These are phyloP conservation scores for Abrus pulchellus DNA, from an alignment of 306 rosid species.

Conservation along the genomic window DNA sequence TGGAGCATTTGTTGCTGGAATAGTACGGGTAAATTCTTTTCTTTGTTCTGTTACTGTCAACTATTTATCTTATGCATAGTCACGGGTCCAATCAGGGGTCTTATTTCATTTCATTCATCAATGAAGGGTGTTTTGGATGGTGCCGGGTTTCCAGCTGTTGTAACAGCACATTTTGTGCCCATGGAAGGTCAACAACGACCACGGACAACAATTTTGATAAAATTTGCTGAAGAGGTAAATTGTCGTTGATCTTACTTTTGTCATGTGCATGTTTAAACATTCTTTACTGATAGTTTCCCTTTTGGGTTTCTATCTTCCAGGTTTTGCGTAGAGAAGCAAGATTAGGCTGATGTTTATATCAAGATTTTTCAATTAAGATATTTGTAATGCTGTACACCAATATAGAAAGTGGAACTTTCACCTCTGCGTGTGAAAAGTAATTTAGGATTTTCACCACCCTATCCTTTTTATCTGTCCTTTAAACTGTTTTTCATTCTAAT, in stretches of 20 bases:
- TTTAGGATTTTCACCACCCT: conserved; percentile 35
- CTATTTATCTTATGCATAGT: conserved; percentile 37
- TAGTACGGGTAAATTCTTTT: conserved; percentile 79
- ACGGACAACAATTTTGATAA: conserved; percentile 94
- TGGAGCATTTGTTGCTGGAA: conserved; percentile 98
- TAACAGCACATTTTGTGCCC: conserved; percentile 98
- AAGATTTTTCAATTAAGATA: conserved; percentile 30
- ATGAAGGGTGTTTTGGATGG: conserved; percentile 91
- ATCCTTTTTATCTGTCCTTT: conserved; percentile 9
- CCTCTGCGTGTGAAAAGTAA: conserved; percentile 27
- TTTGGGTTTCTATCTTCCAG: conserved; percentile 57
- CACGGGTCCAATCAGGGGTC: conserved; percentile 43
- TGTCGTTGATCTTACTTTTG: conserved; percentile 31
- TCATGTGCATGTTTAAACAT: background rate
- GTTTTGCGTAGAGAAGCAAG: conserved; percentile 95
- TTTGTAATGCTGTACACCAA: conserved; percentile 49
- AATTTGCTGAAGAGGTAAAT: conserved; percentile 90
- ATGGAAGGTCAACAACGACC: conserved; percentile 98
- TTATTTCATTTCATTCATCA: conserved; percentile 43
- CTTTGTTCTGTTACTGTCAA: conserved; percentile 17
- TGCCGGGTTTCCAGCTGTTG: conserved; percentile 98
- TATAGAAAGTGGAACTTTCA: conserved; percentile 44
- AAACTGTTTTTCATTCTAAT: conserved; percentile 23
- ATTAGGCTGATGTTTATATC: conserved; percentile 67
- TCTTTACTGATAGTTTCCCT: conserved; percentile 31